Evolutionary conservation across 1,284 basidiomycete species (phyloP).

Genomic region (Lignosus rhinocerotis): DNA sequence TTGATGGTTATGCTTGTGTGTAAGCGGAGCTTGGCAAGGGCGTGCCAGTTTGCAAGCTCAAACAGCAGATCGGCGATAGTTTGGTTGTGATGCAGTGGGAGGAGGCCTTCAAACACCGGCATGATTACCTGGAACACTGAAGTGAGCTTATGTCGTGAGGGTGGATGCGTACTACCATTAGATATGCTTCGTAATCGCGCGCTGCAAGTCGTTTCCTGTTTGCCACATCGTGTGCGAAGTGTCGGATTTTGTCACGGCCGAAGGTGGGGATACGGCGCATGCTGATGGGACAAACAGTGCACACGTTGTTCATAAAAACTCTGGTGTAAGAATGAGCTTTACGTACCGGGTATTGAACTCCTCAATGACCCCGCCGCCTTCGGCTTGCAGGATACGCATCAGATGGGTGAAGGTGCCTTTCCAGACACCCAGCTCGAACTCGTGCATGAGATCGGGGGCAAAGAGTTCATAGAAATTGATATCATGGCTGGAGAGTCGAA

Average conservation of each 20-base stretch:
- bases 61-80: slow-evolving; percentile 31
- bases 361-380: slow-evolving; percentile 27
- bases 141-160: neutral
- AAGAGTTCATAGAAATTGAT: slow-evolving; percentile 34
- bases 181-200: slow-evolving; percentile 33
- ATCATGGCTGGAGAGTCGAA: slow-evolving; percentile 17
- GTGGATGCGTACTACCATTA: slow-evolving; percentile 21
- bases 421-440: slow-evolving; percentile 41
- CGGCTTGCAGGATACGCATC: slow-evolving; percentile 7
- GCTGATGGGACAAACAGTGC: too few relatives aligned
- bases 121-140: slow-evolving; percentile 24
- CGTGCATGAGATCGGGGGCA: slow-evolving; percentile 39
- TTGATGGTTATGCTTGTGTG: slow-evolving; percentile 31
- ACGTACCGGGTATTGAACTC: too few relatives aligned
- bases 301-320: too few relatives aligned
- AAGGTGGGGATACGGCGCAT: slow-evolving; percentile 35
- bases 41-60: slow-evolving; percentile 31
- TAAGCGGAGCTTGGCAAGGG: slow-evolving; percentile 33
- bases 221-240: slow-evolving; percentile 28
- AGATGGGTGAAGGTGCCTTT: slow-evolving; percentile 4
- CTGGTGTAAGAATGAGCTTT: too few relatives aligned
- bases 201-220: slow-evolving; percentile 31
- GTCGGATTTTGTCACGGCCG: slow-evolving; percentile 29
- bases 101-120: slow-evolving; percentile 31
- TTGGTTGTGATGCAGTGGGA: slow-evolving; percentile 22